phyloP scores from a whole-genome alignment of 2,329 filamentous ascomycete genomes.

The Ceratocystis variospora region DNA sequence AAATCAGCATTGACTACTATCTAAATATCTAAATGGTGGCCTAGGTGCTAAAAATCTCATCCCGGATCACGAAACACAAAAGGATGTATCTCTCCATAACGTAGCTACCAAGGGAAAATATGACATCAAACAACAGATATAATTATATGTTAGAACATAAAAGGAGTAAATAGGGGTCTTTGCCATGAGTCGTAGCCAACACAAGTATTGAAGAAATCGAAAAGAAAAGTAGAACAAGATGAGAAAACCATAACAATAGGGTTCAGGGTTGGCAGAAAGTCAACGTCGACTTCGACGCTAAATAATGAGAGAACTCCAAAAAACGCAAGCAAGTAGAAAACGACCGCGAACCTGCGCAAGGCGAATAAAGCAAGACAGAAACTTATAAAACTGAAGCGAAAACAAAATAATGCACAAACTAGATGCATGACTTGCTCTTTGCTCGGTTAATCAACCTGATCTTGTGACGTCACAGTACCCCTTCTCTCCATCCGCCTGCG shows the following conservation, averaged over 20 bases:
- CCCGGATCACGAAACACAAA: too few species aligned
- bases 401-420: constrained; percentile 1
- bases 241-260: neutral
- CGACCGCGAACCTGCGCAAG: neutral
- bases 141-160: constrained; percentile 7
- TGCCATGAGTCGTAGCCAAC: neutral
- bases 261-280: neutral
- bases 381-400: neutral
- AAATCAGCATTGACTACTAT: neutral
- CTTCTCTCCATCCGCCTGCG: constrained; percentile 42
- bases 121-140: neutral
- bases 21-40: constrained; percentile 6
- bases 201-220: neutral
- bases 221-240: neutral
- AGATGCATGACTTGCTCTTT: neutral
- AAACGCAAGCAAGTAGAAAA: neutral
- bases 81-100: too few species aligned
- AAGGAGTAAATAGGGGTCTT: neutral
- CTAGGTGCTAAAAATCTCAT: neutral
- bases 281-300: neutral
- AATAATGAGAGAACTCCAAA: neutral
- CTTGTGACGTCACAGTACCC: constrained; percentile 26
- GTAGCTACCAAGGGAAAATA: too few species aligned
- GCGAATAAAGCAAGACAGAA: neutral
- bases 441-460: constrained; percentile 6